Percentiles rank a stretch among this genome's conserved stretches.
phyloP scores from a whole-genome alignment of 139 green algal species.

The Nannochloris sp. region DNA sequence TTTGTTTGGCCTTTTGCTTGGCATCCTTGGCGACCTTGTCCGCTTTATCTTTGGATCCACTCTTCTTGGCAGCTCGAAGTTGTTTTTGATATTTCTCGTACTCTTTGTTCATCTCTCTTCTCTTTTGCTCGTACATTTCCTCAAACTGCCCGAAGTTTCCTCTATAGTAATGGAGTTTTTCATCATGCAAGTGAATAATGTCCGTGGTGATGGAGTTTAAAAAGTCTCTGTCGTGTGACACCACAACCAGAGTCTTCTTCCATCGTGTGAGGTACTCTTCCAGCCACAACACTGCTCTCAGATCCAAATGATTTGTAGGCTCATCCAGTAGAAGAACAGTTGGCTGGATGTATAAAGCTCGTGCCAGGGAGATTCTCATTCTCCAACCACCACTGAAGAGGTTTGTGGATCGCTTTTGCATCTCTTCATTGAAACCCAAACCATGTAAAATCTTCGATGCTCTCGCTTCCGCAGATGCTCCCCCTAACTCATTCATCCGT shows the following conservation, averaged over 20 bases:
- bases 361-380: slow-evolving; percentile 98
- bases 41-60: slow-evolving; percentile 54
- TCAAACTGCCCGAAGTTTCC: slow-evolving; percentile 93
- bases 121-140: slow-evolving; percentile 98
- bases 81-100: slow-evolving; percentile 91
- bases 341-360: slow-evolving; percentile 96
- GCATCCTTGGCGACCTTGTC: slow-evolving; percentile 49
- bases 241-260: slow-evolving; percentile 99
- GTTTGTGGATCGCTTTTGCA: slow-evolving; percentile 75
- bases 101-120: slow-evolving; percentile 82
- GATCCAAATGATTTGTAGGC: slow-evolving; percentile 98
- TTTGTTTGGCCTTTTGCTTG: slow-evolving; percentile 52
- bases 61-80: slow-evolving; percentile 74
- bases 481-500: slow-evolving; percentile 72
- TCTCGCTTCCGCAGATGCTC: slow-evolving; percentile 73
- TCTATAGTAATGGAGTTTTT: slow-evolving; percentile 86
- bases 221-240: slow-evolving; percentile 98
- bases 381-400: slow-evolving; percentile 88
- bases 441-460: slow-evolving; percentile 97
- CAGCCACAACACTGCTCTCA: slow-evolving; percentile 82
- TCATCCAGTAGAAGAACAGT: slow-evolving; percentile 98
- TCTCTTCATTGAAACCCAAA: slow-evolving; percentile 74
- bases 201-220: slow-evolving; percentile 97
- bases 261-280: slow-evolving; percentile 69
- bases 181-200: slow-evolving; percentile 99